Evolutionary conservation across 148 eudicot species (phyloP).

Genomic region (Camellia sinensis): DNA sequence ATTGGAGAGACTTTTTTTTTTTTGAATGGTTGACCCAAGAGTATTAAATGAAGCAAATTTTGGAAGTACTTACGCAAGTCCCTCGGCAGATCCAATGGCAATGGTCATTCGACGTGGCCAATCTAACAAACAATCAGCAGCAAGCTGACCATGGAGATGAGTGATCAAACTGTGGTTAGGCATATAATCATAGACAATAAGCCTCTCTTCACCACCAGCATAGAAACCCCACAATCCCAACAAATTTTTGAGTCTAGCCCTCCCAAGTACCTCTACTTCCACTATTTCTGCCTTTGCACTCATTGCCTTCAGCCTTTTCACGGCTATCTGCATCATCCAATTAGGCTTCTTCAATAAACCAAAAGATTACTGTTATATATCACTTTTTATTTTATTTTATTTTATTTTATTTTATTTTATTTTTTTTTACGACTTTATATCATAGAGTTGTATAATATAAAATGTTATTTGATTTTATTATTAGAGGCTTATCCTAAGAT

Average conservation of each 20-base stretch:
- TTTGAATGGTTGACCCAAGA: too few relatives aligned
- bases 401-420: too few relatives aligned
- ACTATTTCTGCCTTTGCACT: constrained; percentile 42
- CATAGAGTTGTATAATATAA: too few relatives aligned
- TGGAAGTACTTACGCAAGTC: constrained; percentile 38
- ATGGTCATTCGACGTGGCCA: constrained; percentile 39
- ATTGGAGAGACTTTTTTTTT: neutral
- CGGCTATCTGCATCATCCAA: constrained; percentile 39
- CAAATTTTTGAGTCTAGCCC: constrained; percentile 47
- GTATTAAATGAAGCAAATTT: neutral
- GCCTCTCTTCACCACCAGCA: constrained; percentile 48
- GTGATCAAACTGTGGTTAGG: constrained; percentile 42
- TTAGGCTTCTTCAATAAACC: neutral
- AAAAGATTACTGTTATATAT: too few relatives aligned
- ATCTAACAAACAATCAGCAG: constrained; percentile 34
- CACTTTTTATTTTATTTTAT: too few relatives aligned
- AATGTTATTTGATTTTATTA: too few relatives aligned
- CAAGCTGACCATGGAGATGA: constrained; percentile 47
- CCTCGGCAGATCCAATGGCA: constrained; percentile 40
- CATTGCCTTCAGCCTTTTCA: constrained; percentile 42
- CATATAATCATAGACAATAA: constrained; percentile 59
- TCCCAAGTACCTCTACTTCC: constrained; percentile 50
- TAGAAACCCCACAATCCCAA: constrained; percentile 43
- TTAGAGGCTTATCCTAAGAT: too few relatives aligned
- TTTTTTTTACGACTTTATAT: too few relatives aligned